Conservation (phyloP, 1,139 yeast genomes). For the Saccharomycopsis crataegensis region DNA sequence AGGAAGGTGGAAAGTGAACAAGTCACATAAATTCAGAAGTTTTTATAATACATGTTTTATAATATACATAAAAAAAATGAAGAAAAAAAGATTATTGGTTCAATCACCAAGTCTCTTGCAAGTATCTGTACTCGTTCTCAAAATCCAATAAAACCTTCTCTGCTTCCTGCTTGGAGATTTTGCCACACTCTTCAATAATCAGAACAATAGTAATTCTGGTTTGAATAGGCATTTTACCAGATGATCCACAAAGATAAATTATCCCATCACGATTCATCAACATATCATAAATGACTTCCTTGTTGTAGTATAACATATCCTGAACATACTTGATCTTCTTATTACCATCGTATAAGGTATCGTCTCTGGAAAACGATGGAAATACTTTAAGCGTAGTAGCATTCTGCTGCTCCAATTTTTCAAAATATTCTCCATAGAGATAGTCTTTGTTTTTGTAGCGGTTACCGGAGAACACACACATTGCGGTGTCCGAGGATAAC, state of each 20-base stretch:
- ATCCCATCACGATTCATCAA: constrained; percentile 49
- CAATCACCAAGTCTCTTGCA: constrained; percentile 84
- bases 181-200: constrained; percentile 40
- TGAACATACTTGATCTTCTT: constrained; percentile 57
- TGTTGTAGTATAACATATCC: constrained; percentile 50
- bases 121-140: constrained; percentile 63
- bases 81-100: background rate
- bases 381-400: constrained; percentile 35
- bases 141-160: constrained; percentile 43
- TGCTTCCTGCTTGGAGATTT: constrained; percentile 36
- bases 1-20: too few relatives aligned
- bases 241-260: constrained; percentile 81
- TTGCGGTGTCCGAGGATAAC: constrained; percentile 3
- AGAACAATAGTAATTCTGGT: constrained; percentile 71
- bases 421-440: constrained; percentile 54
- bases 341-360: constrained; percentile 25
- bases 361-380: constrained; percentile 61
- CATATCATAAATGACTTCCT: constrained; percentile 41
- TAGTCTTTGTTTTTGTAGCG: constrained; percentile 61
- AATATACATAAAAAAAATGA: background rate
- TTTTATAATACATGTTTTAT: background rate
- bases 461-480: constrained; percentile 59
- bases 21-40: too few relatives aligned
- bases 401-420: constrained; percentile 25
- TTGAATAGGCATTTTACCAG: constrained; percentile 93